Conservation (phyloP, 768 basidiomycete genomes). For the Boletus pseudopeckii region DNA sequence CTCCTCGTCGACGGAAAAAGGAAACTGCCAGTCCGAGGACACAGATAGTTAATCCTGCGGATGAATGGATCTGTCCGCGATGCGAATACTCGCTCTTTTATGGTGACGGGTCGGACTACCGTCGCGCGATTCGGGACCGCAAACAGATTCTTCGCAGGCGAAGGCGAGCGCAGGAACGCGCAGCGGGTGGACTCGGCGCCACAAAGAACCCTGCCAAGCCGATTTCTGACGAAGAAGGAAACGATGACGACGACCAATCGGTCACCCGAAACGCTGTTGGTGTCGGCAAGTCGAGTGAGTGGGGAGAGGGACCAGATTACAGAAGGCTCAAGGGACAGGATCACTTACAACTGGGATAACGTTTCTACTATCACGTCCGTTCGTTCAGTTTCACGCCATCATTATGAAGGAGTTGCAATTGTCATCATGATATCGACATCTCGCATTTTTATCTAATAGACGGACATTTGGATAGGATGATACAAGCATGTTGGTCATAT, state of each 20-base stretch:
- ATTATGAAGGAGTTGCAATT: slow-evolving; percentile 25
- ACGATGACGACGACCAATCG: slow-evolving; percentile 15
- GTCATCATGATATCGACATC: slow-evolving; percentile 21
- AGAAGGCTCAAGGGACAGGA: slow-evolving; percentile 16
- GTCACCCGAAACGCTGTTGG: neutral
- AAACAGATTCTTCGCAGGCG: slow-evolving; percentile 76
- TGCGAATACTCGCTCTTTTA: slow-evolving; percentile 94
- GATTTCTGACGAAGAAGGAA: slow-evolving; percentile 25
- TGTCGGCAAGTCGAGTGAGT: slow-evolving; percentile 6
- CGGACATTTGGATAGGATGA: slow-evolving; percentile 35
- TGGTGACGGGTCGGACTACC: slow-evolving; percentile 69
- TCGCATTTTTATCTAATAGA: slow-evolving; percentile 34
- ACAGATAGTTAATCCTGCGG: slow-evolving; percentile 53
- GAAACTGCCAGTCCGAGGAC: slow-evolving; percentile 26
- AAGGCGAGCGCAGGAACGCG: slow-evolving; percentile 68
- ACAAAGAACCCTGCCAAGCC: slow-evolving; percentile 21
- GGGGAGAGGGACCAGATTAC: slow-evolving; percentile 19
- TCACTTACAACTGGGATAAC: slow-evolving; percentile 23
- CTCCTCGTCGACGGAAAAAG: slow-evolving; percentile 40
- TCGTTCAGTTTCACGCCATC: slow-evolving; percentile 10
- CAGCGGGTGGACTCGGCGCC: slow-evolving; percentile 36
- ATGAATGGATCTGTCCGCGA: slow-evolving; percentile 93
- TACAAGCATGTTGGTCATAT: slow-evolving; percentile 22
- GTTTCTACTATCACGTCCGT: slow-evolving; percentile 7
- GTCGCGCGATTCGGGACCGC: slow-evolving; percentile 61